Conservation (phyloP, 805 yeast genomes). For the Vanderwaltozyma verrucispora region DNA sequence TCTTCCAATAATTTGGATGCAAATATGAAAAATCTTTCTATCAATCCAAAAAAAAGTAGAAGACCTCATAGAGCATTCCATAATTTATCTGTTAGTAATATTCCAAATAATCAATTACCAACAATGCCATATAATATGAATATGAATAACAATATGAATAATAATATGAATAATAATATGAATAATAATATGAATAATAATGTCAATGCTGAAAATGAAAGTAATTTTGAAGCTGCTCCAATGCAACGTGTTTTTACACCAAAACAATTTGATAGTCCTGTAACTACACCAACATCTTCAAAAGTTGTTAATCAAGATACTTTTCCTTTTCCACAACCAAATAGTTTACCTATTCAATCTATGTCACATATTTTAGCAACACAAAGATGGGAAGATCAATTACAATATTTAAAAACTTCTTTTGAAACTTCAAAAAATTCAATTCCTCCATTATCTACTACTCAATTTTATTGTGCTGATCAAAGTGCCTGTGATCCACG, state of each 20-base stretch:
- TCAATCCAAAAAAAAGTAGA: slow-evolving; percentile 12
- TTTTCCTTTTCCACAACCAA: slow-evolving; percentile 3
- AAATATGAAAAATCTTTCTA: slow-evolving; percentile 3
- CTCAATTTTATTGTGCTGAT: slow-evolving; percentile 56
- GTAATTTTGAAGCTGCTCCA: neutral
- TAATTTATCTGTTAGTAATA: slow-evolving; percentile 6
- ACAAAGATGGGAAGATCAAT: slow-evolving; percentile 29
- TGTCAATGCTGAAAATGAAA: too few relatives aligned
- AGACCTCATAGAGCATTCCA: slow-evolving; percentile 27
- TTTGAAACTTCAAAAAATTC: slow-evolving; percentile 72
- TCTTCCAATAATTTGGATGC: slow-evolving; percentile 17
- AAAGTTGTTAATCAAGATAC: slow-evolving; percentile 1
- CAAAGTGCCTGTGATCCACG: slow-evolving; percentile 79
- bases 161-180: too few relatives aligned
- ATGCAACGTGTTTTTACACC: slow-evolving; percentile 8
- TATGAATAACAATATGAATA: too few relatives aligned
- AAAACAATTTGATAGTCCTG: slow-evolving; percentile 7
- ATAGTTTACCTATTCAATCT: slow-evolving; percentile 6
- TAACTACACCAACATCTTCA: slow-evolving; percentile 1
- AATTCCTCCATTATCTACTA: slow-evolving; percentile 64
- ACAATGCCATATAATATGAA: neutral
- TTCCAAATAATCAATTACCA: slow-evolving; percentile 1
- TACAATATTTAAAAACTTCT: slow-evolving; percentile 30
- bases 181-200: too few relatives aligned
- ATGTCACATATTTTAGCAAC: slow-evolving; percentile 25